These are phyloP conservation scores for Phoma sp. DNA, from an alignment of 2,329 filamentous ascomycete species.

Conservation along the genomic window DNA sequence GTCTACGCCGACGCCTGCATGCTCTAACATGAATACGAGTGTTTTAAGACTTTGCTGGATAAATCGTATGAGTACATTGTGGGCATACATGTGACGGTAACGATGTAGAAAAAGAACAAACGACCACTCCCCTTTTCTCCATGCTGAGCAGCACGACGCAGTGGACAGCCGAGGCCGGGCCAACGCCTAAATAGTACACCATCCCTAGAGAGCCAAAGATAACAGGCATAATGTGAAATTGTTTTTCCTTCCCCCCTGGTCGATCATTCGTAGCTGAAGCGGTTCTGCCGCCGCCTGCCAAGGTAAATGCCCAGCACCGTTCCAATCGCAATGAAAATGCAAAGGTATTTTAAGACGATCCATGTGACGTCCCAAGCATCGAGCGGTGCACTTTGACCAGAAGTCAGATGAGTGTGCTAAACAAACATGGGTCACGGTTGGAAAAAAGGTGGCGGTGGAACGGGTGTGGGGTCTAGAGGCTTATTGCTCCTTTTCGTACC, in stretches of 20 bases:
- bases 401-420: conserved; percentile 29
- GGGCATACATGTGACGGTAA: background rate
- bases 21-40: no score
- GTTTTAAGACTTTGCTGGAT: background rate
- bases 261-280: conserved; percentile 18
- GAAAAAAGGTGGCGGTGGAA: conserved; percentile 6
- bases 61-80: background rate
- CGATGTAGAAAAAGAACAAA: background rate
- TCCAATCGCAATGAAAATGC: background rate
- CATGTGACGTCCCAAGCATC: conserved; percentile 4
- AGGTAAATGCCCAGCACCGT: conserved; percentile 10
- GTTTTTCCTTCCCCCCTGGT: conserved; percentile 1
- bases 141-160: background rate
- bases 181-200: conserved; percentile 9
- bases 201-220: conserved; percentile 9
- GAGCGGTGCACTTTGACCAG: conserved; percentile 16
- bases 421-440: conserved; percentile 2
- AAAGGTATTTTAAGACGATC: background rate
- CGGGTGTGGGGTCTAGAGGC: conserved; percentile 14
- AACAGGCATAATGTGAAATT: conserved; percentile 1
- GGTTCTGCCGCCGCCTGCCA: conserved; percentile 10
- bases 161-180: background rate
- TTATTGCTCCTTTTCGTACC: conserved; percentile 74
- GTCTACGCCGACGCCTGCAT: no score
- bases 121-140: background rate